These are phyloP conservation scores for Clitocybe nebularis DNA, from an alignment of 1,284 basidiomycete species.

Conservation along the genomic window DNA sequence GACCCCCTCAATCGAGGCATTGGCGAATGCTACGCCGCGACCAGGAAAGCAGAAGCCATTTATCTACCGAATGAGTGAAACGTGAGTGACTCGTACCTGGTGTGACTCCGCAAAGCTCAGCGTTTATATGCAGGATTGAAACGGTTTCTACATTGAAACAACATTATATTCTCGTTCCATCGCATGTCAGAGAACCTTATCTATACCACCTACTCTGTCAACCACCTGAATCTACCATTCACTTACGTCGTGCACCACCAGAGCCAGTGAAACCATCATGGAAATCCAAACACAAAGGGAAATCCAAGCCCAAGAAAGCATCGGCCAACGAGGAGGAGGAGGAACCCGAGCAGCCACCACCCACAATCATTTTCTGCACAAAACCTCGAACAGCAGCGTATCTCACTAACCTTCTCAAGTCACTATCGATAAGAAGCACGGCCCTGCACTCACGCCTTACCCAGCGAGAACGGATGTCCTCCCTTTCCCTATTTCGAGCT, in stretches of 20 bases:
- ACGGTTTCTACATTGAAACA: constrained; percentile 87
- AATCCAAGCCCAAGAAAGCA: constrained; percentile 31
- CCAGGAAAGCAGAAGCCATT: constrained; percentile 86
- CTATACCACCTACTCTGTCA: constrained; percentile 88
- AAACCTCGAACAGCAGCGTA: constrained; percentile 88
- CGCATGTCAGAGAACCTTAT: constrained; percentile 92
- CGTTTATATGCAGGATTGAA: constrained; percentile 55
- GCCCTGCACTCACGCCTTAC: constrained; percentile 92
- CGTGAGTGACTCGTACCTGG: constrained; percentile 41
- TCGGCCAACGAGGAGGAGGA: constrained; percentile 43
- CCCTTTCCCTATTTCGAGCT: constrained; percentile 85
- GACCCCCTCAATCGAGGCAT: constrained; percentile 80
- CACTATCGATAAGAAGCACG: constrained; percentile 79
- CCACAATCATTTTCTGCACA: constrained; percentile 95
- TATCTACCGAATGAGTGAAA: constrained; percentile 77
- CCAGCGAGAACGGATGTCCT: constrained; percentile 83
- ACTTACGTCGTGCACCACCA: constrained; percentile 61
- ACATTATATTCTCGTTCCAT: constrained; percentile 90
- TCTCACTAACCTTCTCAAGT: constrained; percentile 77
- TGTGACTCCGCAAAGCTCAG: constrained; percentile 4
- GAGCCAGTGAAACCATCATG: constrained; percentile 33
- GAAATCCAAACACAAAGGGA: constrained; percentile 31
- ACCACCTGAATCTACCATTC: constrained; percentile 74
- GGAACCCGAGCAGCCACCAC: constrained; percentile 65
- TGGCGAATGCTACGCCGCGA: constrained; percentile 73